Evolutionary conservation across 2,329 filamentous ascomycete species (phyloP).

Genomic region (Trichoderma brevicompactum): DNA sequence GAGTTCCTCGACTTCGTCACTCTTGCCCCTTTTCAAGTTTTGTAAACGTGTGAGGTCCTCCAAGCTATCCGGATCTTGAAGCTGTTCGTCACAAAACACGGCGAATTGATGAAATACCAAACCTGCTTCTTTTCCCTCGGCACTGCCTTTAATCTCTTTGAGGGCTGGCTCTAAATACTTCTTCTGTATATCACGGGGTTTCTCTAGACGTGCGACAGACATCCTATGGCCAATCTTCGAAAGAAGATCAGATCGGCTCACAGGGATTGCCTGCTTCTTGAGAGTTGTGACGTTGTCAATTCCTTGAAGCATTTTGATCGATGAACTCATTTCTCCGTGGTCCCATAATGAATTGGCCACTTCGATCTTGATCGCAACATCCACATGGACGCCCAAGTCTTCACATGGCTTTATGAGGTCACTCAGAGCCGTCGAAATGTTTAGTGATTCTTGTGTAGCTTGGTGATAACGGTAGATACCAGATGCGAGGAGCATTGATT

Average conservation of each 20-base stretch:
- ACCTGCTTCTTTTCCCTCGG: slow-evolving; percentile 73
- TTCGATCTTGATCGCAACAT: slow-evolving; percentile 78
- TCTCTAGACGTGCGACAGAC: slow-evolving; percentile 87
- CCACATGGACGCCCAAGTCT: slow-evolving; percentile 73
- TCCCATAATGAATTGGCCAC: slow-evolving; percentile 92
- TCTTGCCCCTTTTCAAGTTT: slow-evolving; percentile 78
- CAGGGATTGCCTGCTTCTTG: slow-evolving; percentile 69
- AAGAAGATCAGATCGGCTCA: slow-evolving; percentile 78
- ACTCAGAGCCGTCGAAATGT: slow-evolving; percentile 80
- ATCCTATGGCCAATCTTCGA: slow-evolving; percentile 88
- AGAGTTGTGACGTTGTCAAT: slow-evolving; percentile 65
- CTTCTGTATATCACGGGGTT: slow-evolving; percentile 85
- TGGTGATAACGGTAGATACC: slow-evolving; percentile 78
- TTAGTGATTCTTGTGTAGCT: slow-evolving; percentile 83
- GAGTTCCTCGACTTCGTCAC: slow-evolving; percentile 77
- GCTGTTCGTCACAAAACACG: slow-evolving; percentile 89
- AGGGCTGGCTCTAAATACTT: slow-evolving; percentile 85
- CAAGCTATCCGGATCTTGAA: slow-evolving; percentile 81
- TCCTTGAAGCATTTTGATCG: slow-evolving; percentile 84
- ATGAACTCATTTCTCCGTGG: slow-evolving; percentile 85
- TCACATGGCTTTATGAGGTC: slow-evolving; percentile 73
- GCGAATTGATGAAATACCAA: slow-evolving; percentile 95
- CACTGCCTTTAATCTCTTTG: slow-evolving; percentile 72
- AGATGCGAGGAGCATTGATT: slow-evolving; percentile 76
- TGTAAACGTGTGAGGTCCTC: slow-evolving; percentile 84